Conservation (phyloP, 2,329 filamentous ascomycete species). For the Botryosphaeria dothidea region DNA sequence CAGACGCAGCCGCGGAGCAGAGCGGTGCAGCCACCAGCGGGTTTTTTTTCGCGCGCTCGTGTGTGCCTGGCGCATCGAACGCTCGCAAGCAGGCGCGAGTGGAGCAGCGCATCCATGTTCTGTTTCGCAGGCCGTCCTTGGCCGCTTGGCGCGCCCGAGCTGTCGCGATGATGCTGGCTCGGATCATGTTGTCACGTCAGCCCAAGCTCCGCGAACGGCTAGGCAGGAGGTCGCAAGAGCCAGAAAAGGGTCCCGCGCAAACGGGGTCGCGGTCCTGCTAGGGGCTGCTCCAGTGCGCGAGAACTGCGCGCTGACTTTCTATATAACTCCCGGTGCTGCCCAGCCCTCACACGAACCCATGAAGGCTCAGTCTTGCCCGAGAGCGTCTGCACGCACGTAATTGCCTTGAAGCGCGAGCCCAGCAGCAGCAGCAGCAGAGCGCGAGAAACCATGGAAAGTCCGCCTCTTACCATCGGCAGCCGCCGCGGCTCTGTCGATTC, state of each 20-base stretch:
- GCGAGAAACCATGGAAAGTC: conserved; percentile 17
- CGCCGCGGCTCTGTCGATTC: conserved; percentile 28
- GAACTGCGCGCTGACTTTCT: conserved; percentile 10
- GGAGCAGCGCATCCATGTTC: conserved; percentile 16
- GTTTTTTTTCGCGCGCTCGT: neutral
- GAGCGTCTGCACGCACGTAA: neutral
- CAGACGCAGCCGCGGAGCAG: no score
- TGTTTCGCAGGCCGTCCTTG: conserved; percentile 17
- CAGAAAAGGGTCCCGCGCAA: conserved; percentile 13
- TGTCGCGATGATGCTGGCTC: conserved; percentile 19
- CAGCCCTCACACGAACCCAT: conserved; percentile 3
- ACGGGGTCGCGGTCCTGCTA: conserved; percentile 13
- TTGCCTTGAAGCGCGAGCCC: neutral
- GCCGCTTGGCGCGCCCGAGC: conserved; percentile 15
- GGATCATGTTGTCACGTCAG: conserved; percentile 20
- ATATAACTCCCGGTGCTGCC: conserved; percentile 10
- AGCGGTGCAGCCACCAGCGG: neutral
- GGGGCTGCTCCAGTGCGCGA: conserved; percentile 14
- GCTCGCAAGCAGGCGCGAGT: conserved; percentile 11
- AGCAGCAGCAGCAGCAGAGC: neutral
- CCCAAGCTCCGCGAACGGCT: conserved; percentile 18
- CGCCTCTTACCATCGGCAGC: conserved; percentile 17
- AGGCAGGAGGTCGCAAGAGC: conserved; percentile 19
- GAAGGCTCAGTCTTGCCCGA: neutral
- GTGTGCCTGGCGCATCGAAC: conserved; percentile 11